A percentile compares a stretch with the other conserved stretches of the same genome.
phyloP scores from a whole-genome alignment of 805 yeast species.

The Metschnikowia santaceciliae region DNA sequence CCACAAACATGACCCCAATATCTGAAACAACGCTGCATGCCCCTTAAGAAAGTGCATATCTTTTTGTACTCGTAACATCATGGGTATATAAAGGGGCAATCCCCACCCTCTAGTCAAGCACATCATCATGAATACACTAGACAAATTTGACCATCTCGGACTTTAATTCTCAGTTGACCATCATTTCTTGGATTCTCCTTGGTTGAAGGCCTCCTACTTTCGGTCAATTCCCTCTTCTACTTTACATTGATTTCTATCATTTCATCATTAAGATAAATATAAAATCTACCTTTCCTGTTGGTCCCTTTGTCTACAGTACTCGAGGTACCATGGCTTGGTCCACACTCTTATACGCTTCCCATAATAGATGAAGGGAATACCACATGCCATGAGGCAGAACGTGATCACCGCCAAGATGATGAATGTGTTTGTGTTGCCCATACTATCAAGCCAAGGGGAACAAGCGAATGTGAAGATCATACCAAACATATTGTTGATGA shows the following conservation, averaged over 20 bases:
- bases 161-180: too few species aligned
- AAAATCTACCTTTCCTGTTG: slow-evolving; percentile 3
- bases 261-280: too few species aligned
- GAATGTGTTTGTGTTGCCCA: slow-evolving; percentile 57
- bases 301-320: slow-evolving; percentile 16
- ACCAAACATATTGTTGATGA: slow-evolving; percentile 61
- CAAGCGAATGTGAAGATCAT: slow-evolving; percentile 66
- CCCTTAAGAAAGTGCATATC: not conserved
- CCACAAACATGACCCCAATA: not conserved
- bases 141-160: not conserved
- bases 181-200: too few species aligned
- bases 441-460: slow-evolving; percentile 53
- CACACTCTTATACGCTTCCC: slow-evolving; percentile 58
- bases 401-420: slow-evolving; percentile 59
- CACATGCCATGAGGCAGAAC: slow-evolving; percentile 51
- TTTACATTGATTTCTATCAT: too few species aligned
- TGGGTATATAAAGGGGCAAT: not conserved
- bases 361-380: slow-evolving; percentile 55
- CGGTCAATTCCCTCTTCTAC: too few species aligned
- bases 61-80: not conserved
- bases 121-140: not conserved
- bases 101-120: too few species aligned
- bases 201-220: too few species aligned
- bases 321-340: slow-evolving; percentile 51
- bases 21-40: slow-evolving; percentile 1